Base-by-base conservation (phyloP, 2,329 filamentous ascomycete species). In the Hypoxylon sp. region DNA sequence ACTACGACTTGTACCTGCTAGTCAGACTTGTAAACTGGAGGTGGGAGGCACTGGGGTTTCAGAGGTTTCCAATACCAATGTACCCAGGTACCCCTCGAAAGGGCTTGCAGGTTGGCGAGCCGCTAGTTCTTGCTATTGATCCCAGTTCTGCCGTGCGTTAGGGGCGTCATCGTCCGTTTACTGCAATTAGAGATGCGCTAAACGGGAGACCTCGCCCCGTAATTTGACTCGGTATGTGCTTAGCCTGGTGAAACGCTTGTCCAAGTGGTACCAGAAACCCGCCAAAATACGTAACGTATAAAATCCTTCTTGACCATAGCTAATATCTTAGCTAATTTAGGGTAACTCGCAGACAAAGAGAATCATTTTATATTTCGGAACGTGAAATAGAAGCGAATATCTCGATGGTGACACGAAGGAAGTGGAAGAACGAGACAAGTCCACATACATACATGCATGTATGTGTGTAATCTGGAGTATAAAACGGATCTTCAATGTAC, bases 31-130 rank as follows among this genome's bases (percentile, higher is more conserved):
- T 31, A 48, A 52, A 24, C 11, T 51, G 57, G 57, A 59, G 53
- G 67, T 70, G 67, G 66, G 66, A 69, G 58, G 46, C 42, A n/a
- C 46, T 57, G 63, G 63, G 65, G 65, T 67, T 67, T 67, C 65
- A 60, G 59, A 64, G 60, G 24, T 57, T 35, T 19, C 22, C 26
- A 26, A 46, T 29, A 37, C 47, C 24, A 59, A 48, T 48, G 59
- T 66, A 66, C 52, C n/a, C 22, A 52, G 22, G 22, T 44, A 53
- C 39, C 14, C 17, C 10, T 14, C 22, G 8, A 35, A 51, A 48
- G 47, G 52, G 53, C 58, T 52, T 44, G 37, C 48, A 52, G 35
- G 22, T 39, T 46, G 26, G 35, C 37, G 46, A 24, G 37, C 58
- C 59, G 42, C 42, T 39, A 62, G 50, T 14, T 11, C 55, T 52